Evolutionary conservation across 768 basidiomycete species (phyloP).

Genomic region (Multifurca ochricompacta): DNA sequence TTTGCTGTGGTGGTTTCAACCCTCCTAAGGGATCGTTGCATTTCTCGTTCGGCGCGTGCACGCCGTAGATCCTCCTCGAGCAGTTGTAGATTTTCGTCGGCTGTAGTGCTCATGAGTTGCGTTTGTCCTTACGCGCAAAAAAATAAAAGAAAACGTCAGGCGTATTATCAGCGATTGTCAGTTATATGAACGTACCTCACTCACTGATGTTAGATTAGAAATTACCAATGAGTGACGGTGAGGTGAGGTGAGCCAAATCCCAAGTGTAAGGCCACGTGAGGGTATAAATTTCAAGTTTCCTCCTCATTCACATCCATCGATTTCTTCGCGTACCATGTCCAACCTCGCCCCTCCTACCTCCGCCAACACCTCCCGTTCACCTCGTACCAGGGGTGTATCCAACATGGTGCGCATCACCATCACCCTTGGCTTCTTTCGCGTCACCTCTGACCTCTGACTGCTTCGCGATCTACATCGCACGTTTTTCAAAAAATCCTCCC

Average conservation of each 20-base stretch:
- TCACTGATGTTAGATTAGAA: neutral
- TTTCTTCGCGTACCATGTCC: slow-evolving; percentile 11
- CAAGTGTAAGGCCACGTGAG: slow-evolving; percentile 1
- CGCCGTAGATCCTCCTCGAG: slow-evolving; percentile 10
- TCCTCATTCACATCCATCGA: neutral
- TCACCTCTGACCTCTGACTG: neutral
- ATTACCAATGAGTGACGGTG: no score
- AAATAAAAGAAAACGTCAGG: no score
- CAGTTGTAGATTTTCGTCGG: slow-evolving; percentile 2
- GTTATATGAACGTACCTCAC: neutral
- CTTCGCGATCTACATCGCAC: neutral
- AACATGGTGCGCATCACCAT: slow-evolving; percentile 15
- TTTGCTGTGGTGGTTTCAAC: neutral
- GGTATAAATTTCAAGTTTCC: neutral
- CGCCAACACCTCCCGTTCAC: neutral
- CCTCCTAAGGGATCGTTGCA: neutral
- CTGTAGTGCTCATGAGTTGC: slow-evolving; percentile 1
- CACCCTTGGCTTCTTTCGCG: neutral
- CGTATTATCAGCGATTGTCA: neutral
- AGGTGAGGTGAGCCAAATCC: neutral
- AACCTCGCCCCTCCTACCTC: neutral
- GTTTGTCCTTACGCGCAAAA: slow-evolving; percentile 5
- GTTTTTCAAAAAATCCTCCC: neutral
- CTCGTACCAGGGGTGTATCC: slow-evolving; percentile 21
- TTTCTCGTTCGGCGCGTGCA: slow-evolving; percentile 11